phyloP scores from a whole-genome alignment of 805 yeast genomes.

The Candida yuanshanica region DNA sequence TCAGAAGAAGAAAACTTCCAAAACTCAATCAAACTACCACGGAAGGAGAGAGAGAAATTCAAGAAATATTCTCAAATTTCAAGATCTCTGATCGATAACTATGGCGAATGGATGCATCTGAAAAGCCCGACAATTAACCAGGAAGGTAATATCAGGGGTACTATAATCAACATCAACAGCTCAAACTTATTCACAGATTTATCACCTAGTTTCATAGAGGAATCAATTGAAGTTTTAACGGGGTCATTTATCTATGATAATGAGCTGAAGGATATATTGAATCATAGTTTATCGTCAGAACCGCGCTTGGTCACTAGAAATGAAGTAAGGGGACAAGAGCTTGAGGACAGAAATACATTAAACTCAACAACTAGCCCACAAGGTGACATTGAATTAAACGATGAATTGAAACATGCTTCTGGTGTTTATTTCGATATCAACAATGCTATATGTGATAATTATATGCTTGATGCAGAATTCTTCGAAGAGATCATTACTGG shows the following conservation, averaged over 20 bases:
- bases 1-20: conserved; percentile 6
- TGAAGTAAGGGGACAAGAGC: too few relatives aligned
- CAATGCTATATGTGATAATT: background rate
- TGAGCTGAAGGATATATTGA: background rate
- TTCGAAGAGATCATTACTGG: background rate
- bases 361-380: too few relatives aligned
- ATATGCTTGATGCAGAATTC: background rate
- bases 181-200: conserved; percentile 4
- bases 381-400: too few relatives aligned
- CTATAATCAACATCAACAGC: conserved; percentile 13
- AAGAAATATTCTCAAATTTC: conserved; percentile 9
- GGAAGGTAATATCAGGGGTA: conserved; percentile 4
- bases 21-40: conserved; percentile 1
- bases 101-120: conserved; percentile 16
- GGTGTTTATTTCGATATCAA: conserved; percentile 4
- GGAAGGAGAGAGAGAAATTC: conserved; percentile 7
- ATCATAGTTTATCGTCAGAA: background rate
- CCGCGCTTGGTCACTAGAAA: background rate
- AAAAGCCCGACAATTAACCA: background rate
- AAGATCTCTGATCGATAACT: conserved; percentile 8
- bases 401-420: too few relatives aligned
- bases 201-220: background rate
- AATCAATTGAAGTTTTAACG: background rate
- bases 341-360: too few relatives aligned
- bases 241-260: background rate